phyloP scores from a whole-genome alignment of 2,329 filamentous ascomycete genomes.

The Corinectria fuckeliana region DNA sequence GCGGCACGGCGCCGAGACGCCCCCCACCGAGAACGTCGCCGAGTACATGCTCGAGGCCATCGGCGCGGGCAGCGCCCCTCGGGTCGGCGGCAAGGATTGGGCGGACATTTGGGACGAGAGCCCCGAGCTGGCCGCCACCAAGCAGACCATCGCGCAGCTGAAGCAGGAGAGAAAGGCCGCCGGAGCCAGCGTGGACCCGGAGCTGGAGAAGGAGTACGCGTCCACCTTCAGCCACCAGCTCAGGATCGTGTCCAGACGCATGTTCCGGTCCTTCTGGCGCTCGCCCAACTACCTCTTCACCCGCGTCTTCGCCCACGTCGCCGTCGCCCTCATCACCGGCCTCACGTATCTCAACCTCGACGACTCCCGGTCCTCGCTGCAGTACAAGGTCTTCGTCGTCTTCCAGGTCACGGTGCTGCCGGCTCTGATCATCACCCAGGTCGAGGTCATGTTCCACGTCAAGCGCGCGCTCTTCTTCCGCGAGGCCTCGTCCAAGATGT shows the following conservation, averaged over 20 bases:
- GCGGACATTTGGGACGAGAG: slow-evolving; percentile 79
- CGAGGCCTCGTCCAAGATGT: slow-evolving; percentile 85
- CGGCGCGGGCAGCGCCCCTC: slow-evolving; percentile 74
- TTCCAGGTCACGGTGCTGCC: slow-evolving; percentile 90
- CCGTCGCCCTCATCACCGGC: slow-evolving; percentile 79
- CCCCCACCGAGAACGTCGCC: slow-evolving; percentile 63
- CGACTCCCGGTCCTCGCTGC: slow-evolving; percentile 75
- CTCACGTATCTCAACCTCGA: slow-evolving; percentile 81
- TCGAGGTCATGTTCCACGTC: slow-evolving; percentile 81
- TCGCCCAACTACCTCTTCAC: slow-evolving; percentile 91
- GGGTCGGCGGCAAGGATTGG: slow-evolving; percentile 79
- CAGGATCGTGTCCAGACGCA: slow-evolving; percentile 74
- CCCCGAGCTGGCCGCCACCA: slow-evolving; percentile 70
- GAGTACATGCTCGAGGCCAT: slow-evolving; percentile 90
- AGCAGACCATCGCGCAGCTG: slow-evolving; percentile 70
- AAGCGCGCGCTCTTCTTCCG: slow-evolving; percentile 84
- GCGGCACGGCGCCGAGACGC: slow-evolving; percentile 65
- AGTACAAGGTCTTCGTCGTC: slow-evolving; percentile 87
- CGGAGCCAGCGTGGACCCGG: slow-evolving; percentile 52
- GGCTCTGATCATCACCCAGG: slow-evolving; percentile 81
- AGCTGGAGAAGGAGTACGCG: slow-evolving; percentile 77
- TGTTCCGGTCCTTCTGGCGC: slow-evolving; percentile 82
- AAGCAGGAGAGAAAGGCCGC: slow-evolving; percentile 63
- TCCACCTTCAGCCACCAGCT: slow-evolving; percentile 82
- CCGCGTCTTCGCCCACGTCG: slow-evolving; percentile 82